These are phyloP conservation scores for Solioccasus polychromus DNA, from an alignment of 768 basidiomycete genomes.

Conservation along the genomic window DNA sequence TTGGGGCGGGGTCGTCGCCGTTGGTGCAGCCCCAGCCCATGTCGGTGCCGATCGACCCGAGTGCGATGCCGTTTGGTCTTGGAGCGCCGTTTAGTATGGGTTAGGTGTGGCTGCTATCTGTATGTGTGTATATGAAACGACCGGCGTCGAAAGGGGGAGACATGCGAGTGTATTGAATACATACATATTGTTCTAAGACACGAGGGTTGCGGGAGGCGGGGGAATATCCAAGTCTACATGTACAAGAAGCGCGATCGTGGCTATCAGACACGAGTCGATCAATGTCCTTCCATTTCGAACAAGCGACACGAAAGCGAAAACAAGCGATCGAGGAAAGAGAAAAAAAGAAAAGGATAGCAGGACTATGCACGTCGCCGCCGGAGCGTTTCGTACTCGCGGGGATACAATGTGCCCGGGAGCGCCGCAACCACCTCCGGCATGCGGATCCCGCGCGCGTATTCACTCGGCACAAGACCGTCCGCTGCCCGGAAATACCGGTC, in stretches of 20 bases:
- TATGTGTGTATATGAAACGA: no score
- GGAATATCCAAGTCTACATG: no score
- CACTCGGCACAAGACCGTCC: constrained; percentile 15
- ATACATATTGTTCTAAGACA: no score
- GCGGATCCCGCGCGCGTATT: background rate
- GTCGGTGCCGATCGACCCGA: constrained; percentile 15
- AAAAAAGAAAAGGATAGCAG: no score
- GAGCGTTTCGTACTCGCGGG: constrained; percentile 8
- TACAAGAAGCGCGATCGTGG: no score
- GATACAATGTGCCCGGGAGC: background rate
- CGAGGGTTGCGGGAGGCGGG: no score
- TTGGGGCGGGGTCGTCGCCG: constrained; percentile 30
- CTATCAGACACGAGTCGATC: no score
- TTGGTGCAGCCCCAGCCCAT: constrained; percentile 27
- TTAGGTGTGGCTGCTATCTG: constrained; percentile 6
- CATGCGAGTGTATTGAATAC: no score
- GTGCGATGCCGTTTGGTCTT: constrained; percentile 23
- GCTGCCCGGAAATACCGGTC: constrained; percentile 64
- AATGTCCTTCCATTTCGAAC: no score
- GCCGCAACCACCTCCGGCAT: background rate
- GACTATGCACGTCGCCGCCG: constrained; percentile 9
- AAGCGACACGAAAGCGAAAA: background rate
- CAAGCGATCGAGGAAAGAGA: background rate
- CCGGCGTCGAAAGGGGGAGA: no score
- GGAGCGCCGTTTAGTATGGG: constrained; percentile 30